phyloP scores from a whole-genome alignment of 208 protist species.

The Trypanosoma cruzi region DNA sequence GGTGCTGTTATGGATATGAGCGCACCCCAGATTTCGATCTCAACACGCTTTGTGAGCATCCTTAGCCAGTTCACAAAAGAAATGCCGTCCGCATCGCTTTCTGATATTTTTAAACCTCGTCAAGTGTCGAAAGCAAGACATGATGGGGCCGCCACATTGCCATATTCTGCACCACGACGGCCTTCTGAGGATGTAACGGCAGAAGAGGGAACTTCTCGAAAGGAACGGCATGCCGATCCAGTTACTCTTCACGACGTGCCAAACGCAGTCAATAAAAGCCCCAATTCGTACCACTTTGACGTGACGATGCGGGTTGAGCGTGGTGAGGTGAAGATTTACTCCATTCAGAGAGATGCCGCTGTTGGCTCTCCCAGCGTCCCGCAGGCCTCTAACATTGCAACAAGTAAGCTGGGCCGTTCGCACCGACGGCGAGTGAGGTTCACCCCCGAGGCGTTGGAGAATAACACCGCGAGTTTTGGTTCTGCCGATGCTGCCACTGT shows the following conservation, averaged over 20 bases:
- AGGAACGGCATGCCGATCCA: conserved; percentile 13
- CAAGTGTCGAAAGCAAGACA: neutral
- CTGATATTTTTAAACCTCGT: neutral
- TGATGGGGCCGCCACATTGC: neutral
- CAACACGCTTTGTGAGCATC: conserved; percentile 67
- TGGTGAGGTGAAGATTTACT: conserved; percentile 47
- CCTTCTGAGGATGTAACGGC: neutral
- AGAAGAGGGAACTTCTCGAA: neutral
- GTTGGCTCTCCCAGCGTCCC: neutral
- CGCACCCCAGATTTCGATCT: conserved; percentile 57
- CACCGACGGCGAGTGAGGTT: conserved; percentile 21
- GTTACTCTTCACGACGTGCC: neutral
- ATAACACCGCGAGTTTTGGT: neutral
- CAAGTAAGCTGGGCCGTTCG: conserved; percentile 15
- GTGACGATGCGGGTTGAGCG: conserved; percentile 51
- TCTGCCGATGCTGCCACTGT: neutral
- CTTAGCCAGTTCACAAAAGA: conserved; percentile 61
- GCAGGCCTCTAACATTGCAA: neutral
- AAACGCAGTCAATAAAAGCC: neutral
- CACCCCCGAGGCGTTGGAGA: neutral
- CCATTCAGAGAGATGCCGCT: conserved; percentile 25
- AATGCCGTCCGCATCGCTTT: conserved; percentile 24
- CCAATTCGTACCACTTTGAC: conserved; percentile 34
- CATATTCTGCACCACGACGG: neutral
- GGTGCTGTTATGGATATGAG: conserved; percentile 68